Conservation (phyloP, 768 basidiomycete species). For the Gloeophyllum trabeum region DNA sequence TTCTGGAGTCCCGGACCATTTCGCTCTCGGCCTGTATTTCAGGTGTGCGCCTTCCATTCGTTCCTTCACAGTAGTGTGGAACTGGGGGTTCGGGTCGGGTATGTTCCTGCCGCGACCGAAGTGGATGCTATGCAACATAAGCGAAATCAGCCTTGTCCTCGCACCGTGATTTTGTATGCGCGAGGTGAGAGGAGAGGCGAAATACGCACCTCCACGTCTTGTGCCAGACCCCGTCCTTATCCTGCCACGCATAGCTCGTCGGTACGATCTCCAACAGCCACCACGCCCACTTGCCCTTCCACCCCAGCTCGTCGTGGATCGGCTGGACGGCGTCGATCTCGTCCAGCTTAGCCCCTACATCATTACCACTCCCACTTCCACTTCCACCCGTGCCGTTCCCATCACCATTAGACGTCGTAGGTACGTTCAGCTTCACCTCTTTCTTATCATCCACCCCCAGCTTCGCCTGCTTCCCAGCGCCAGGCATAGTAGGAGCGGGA, state of each 20-base stretch:
- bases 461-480: not conserved
- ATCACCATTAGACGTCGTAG: constrained; percentile 8
- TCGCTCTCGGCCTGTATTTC: constrained; percentile 49
- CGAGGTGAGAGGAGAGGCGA: not conserved
- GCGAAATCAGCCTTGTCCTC: no score
- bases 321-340: constrained; percentile 35
- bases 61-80: constrained; percentile 53
- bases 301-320: constrained; percentile 36
- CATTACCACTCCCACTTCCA: not conserved
- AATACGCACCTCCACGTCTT: constrained; percentile 37
- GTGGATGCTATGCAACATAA: constrained; percentile 27
- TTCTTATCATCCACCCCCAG: not conserved
- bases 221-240: constrained; percentile 42
- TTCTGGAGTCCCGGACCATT: constrained; percentile 35
- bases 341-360: constrained; percentile 4
- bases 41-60: constrained; percentile 36
- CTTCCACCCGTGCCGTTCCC: constrained; percentile 10
- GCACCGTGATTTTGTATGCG: no score
- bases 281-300: constrained; percentile 30
- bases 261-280: constrained; percentile 68
- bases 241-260: constrained; percentile 41
- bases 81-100: constrained; percentile 31
- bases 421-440: not conserved
- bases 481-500: not conserved
- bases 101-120: constrained; percentile 48